These are phyloP conservation scores for Nemania abortiva DNA, from an alignment of 2,329 filamentous ascomycete species.

Conservation along the genomic window DNA sequence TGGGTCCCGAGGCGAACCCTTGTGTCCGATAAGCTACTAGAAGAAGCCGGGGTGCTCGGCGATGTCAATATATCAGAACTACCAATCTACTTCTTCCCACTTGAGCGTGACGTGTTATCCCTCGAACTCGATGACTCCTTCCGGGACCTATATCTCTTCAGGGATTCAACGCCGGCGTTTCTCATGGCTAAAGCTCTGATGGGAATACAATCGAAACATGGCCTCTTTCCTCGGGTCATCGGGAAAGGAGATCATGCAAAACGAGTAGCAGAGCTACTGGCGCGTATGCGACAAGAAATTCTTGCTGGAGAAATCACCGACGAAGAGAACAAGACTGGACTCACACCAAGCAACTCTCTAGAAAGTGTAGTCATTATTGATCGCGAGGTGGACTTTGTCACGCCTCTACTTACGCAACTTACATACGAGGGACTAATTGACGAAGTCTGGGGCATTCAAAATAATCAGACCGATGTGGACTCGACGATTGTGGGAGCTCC, in stretches of 20 bases:
- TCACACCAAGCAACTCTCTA: constrained; percentile 86
- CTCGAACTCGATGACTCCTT: constrained; percentile 91
- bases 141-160: constrained; percentile 86
- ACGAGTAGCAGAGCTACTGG: constrained; percentile 84
- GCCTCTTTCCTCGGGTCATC: constrained; percentile 92
- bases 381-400: constrained; percentile 93
- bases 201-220: constrained; percentile 91
- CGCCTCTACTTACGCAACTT: constrained; percentile 89
- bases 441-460: constrained; percentile 89
- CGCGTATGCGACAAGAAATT: constrained; percentile 91
- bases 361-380: constrained; percentile 96
- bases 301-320: constrained; percentile 80
- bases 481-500: constrained; percentile 86
- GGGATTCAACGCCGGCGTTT: constrained; percentile 92
- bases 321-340: constrained; percentile 71
- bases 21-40: constrained; percentile 89
- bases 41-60: constrained; percentile 92
- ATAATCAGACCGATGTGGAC: constrained; percentile 94
- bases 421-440: constrained; percentile 98
- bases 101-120: constrained; percentile 92
- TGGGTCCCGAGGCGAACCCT: constrained; percentile 94
- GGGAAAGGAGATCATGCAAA: constrained; percentile 97
- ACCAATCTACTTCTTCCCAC: constrained; percentile 87
- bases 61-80: constrained; percentile 91
- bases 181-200: constrained; percentile 92